Conservation (phyloP, 2,329 filamentous ascomycete species). For the Calonectria multiphialidica region DNA sequence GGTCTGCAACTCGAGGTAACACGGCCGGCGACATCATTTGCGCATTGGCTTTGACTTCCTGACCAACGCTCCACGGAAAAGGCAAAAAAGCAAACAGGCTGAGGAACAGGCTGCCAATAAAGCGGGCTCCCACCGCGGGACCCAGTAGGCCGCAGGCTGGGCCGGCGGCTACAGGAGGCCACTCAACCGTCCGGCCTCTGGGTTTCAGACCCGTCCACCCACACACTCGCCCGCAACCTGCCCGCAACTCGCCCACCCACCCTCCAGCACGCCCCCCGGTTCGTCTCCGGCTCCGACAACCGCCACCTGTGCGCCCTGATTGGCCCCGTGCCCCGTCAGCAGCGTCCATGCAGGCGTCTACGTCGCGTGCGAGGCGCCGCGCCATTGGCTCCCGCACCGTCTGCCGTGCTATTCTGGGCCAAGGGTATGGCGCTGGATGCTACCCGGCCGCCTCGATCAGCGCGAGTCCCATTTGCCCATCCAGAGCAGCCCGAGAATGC, state of each 20-base stretch:
- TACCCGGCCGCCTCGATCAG: conserved; percentile 11
- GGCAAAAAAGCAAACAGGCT: conserved; percentile 6
- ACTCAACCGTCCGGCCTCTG: conserved; percentile 8
- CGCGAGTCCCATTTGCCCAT: neutral
- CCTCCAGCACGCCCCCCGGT: neutral
- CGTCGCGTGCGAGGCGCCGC: conserved; percentile 7
- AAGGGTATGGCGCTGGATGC: conserved; percentile 6
- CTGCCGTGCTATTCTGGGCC: conserved; percentile 18
- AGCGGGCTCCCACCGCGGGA: neutral
- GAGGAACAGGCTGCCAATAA: conserved; percentile 7
- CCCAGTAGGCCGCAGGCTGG: conserved; percentile 14
- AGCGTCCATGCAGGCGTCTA: conserved; percentile 10
- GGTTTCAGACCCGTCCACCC: conserved; percentile 11
- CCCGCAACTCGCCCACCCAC: neutral
- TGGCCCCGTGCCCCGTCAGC: conserved; percentile 10
- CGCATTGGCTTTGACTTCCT: neutral
- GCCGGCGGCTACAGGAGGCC: conserved; percentile 20
- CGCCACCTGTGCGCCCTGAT: neutral
- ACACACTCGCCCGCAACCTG: no score
- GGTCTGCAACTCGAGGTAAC: neutral
- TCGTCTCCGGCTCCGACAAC: neutral
- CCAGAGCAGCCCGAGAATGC: neutral
- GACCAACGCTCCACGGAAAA: neutral
- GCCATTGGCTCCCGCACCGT: conserved; percentile 4
- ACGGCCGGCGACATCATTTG: neutral